Base-by-base conservation (phyloP, 257 asterid species). In the Nicotiana noctiflora region DNA sequence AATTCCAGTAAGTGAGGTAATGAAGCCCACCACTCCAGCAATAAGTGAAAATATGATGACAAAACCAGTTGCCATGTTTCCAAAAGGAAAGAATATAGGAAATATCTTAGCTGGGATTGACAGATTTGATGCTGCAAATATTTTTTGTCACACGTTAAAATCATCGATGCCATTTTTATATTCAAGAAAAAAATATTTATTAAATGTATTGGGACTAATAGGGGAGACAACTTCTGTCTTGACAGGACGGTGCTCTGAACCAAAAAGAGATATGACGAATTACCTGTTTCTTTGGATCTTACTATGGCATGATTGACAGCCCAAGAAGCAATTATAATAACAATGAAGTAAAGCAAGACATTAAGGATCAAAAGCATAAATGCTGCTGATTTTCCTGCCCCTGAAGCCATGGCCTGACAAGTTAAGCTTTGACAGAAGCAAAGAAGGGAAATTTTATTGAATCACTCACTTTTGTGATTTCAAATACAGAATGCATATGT, bases 21-120 rank as follows among this genome's bases (percentile, higher is more conserved):
- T 86, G 83, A 96, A 85, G 64, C 99, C 99, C 68, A 91, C 95
- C 15, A 90, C 88, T 25, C 99, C 99, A 40, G 98, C 97, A 11
- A 96, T 53, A 19, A 96, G 92, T 46, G 98, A 89, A 29, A 88
- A 85, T n/a, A 92, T 83, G 60, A 96, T 90, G 31, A 93, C 85
- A 80, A 91, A 91, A 51, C 98, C 98, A 14, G 97, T 96, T 0
- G 97, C 99, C 90, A 86, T 83, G 88, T 96, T 96, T 25, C 99
- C 98, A 76, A 93, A 86, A 5, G 99, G 99, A 55, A 72, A 92
- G 81, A 82, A 91, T 79, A 96, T 90, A 5, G 98, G 99, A 70
- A 96, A 96, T 12, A 96, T 84, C 57, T 74, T 83, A 19, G 96
- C 97, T 34, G 94, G 90, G 66, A 61, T 79, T 6, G 89, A 55